Evolutionary conservation across 2,329 filamentous ascomycete genomes (phyloP).

Genomic region (Talaromyces albobiverticillius): DNA sequence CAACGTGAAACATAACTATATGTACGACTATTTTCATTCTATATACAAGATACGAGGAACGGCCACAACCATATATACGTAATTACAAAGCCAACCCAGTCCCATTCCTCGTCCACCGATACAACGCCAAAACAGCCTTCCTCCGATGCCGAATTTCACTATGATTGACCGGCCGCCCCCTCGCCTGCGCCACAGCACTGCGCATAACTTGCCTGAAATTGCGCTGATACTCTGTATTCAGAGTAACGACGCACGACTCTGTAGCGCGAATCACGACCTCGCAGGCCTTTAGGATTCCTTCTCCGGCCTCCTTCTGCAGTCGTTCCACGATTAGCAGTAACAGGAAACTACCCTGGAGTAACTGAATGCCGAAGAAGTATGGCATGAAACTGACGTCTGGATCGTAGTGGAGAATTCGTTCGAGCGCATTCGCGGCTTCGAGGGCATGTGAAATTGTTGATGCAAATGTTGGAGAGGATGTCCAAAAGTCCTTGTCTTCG

Average conservation of each 20-base stretch:
- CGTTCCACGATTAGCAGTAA: slow-evolving; percentile 87
- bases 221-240: slow-evolving; percentile 92
- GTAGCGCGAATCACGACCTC: slow-evolving; percentile 90
- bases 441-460: slow-evolving; percentile 85
- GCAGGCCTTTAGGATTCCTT: slow-evolving; percentile 81
- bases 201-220: slow-evolving; percentile 97
- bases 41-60: too few species aligned
- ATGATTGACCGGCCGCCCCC: slow-evolving; percentile 78
- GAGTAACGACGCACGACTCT: slow-evolving; percentile 86
- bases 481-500: slow-evolving; percentile 92
- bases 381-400: slow-evolving; percentile 94
- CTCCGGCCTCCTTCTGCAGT: slow-evolving; percentile 78
- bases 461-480: slow-evolving; percentile 83
- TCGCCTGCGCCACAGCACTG: slow-evolving; percentile 80
- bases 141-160: slow-evolving; percentile 81
- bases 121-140: slow-evolving; percentile 78
- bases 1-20: too few species aligned
- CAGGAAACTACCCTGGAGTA: slow-evolving; percentile 85
- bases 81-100: slow-evolving; percentile 67
- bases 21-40: too few species aligned
- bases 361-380: slow-evolving; percentile 92
- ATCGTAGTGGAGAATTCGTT: slow-evolving; percentile 83
- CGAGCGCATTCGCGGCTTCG: slow-evolving; percentile 81
- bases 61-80: too few species aligned
- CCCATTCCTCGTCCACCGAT: slow-evolving; percentile 88